Evolutionary conservation across 2,329 filamentous ascomycete species (phyloP).

Genomic region (Phialophora tarda): DNA sequence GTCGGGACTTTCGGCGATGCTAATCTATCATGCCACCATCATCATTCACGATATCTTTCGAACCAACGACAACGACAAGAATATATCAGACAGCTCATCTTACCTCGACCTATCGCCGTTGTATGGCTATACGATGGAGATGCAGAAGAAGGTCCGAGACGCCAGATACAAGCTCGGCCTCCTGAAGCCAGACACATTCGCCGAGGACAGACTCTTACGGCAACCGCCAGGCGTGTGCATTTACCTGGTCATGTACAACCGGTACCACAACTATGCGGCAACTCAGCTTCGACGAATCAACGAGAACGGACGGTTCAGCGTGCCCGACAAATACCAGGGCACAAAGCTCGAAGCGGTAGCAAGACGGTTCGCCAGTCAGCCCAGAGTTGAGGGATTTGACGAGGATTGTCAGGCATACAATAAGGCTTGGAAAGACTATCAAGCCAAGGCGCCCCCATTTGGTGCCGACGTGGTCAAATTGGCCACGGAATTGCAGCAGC

Average conservation of each 20-base stretch:
- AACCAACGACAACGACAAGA: constrained; percentile 8
- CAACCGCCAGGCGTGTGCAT: constrained; percentile 6
- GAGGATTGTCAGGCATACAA: neutral
- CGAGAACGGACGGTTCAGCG: constrained; percentile 4
- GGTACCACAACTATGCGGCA: constrained; percentile 5
- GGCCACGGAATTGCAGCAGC: neutral
- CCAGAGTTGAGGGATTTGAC: neutral
- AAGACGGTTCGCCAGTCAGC: neutral
- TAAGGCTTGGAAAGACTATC: neutral
- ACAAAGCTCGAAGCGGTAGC: neutral
- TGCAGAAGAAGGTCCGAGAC: constrained; percentile 1
- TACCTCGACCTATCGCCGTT: constrained; percentile 1
- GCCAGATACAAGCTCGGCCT: constrained; percentile 3
- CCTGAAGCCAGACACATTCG: constrained; percentile 6
- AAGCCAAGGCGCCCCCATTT: neutral
- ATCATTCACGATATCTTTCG: constrained; percentile 8
- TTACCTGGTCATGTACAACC: constrained; percentile 7
- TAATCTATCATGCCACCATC: constrained; percentile 8
- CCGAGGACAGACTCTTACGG: constrained; percentile 5
- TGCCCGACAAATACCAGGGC: neutral
- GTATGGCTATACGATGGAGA: constrained; percentile 2
- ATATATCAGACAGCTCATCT: constrained; percentile 4
- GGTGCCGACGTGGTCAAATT: neutral
- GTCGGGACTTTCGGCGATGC: constrained; percentile 1
- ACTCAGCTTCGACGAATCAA: constrained; percentile 6